Evolutionary conservation across 2,329 filamentous ascomycete species (phyloP), one percentile per base, ranked within the genome.

Genomic region (Curvularia sp.): DNA sequence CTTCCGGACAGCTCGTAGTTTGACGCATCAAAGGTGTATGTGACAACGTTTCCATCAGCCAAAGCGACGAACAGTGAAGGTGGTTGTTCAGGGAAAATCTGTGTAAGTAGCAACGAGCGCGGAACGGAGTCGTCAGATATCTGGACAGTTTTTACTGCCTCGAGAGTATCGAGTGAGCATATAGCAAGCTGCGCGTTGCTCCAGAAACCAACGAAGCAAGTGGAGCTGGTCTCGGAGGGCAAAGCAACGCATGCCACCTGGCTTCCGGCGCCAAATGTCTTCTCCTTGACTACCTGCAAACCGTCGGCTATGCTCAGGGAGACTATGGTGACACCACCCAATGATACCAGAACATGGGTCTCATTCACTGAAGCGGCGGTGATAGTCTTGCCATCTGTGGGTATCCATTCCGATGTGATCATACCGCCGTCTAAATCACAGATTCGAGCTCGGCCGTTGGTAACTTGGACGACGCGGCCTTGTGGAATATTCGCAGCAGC

Each of bases 21-120:
- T 0, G 78, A 68, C 0, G 80, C 77, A 30, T 91, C 85, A 34
- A 97, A 84, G 30, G 87, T 86, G 72, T 93, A 98, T 0, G 90
- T 95, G 49, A 96, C 84, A 1, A 99, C 90, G 60, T 90, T 92
- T 3, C 95, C 95, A 76, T 98, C 94, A 47, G 96, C 92, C 85
- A 97, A 90, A 12, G 94, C 91, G 30, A 97, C 85, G 60, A 99
- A 90, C 0, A 99, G 82, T 0, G 91, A 97, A 0, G 92, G 89
- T 6, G 83, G 81, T 13, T 89, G 88, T 43, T 82, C 77, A 12
- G 78, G 74, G 30, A 97, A 84, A 3, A 98, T 84, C 60, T 93
- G 88, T 5, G 91, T 89, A 7, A 98, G 83, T 0, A 89, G 86
- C 27, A 98, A 84, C 50, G 93, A 92, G 61, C 94, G 86, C 0